These are phyloP conservation scores for Solanum tarijense DNA, from an alignment of 257 asterid species.

Conservation along the genomic window DNA sequence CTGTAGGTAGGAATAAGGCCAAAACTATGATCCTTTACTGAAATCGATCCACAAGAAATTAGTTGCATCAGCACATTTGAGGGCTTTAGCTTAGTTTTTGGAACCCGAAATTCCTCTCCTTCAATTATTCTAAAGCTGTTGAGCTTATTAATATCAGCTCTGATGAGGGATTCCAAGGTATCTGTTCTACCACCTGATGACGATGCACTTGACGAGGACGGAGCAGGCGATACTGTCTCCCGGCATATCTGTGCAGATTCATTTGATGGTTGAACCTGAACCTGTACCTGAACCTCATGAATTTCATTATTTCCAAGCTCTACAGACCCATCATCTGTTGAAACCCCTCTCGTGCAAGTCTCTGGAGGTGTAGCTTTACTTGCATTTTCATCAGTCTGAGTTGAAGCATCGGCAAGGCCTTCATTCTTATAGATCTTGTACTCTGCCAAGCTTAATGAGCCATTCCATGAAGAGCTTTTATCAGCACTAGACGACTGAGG, in stretches of 20 bases:
- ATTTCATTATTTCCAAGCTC: slow-evolving; percentile 25
- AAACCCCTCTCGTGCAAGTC: slow-evolving; percentile 60
- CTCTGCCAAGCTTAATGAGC: slow-evolving; percentile 60
- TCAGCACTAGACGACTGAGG: slow-evolving; percentile 52
- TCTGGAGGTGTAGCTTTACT: slow-evolving; percentile 25
- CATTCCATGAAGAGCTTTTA: slow-evolving; percentile 65
- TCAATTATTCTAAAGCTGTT: slow-evolving; percentile 70
- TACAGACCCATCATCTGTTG: slow-evolving; percentile 52
- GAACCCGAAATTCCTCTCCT: slow-evolving; percentile 49
- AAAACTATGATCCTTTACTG: slow-evolving; percentile 84
- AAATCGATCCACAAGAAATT: slow-evolving; percentile 84
- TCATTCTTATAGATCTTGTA: slow-evolving; percentile 68
- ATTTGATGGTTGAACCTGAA: slow-evolving; percentile 20
- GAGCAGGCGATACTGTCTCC: slow-evolving; percentile 59
- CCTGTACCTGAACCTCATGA: slow-evolving; percentile 12
- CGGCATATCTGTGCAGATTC: slow-evolving; percentile 39
- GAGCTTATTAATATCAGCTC: slow-evolving; percentile 71
- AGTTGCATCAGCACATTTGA: slow-evolving; percentile 84
- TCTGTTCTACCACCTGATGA: slow-evolving; percentile 69
- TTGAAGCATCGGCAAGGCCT: slow-evolving; percentile 82
- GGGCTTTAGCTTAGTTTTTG: slow-evolving; percentile 58
- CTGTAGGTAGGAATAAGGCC: slow-evolving; percentile 72
- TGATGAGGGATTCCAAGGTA: slow-evolving; percentile 83
- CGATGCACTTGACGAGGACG: slow-evolving; percentile 63
- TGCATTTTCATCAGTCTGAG: slow-evolving; percentile 77